phyloP scores from a whole-genome alignment of 768 basidiomycete species.

The Tulasnella sp. region DNA sequence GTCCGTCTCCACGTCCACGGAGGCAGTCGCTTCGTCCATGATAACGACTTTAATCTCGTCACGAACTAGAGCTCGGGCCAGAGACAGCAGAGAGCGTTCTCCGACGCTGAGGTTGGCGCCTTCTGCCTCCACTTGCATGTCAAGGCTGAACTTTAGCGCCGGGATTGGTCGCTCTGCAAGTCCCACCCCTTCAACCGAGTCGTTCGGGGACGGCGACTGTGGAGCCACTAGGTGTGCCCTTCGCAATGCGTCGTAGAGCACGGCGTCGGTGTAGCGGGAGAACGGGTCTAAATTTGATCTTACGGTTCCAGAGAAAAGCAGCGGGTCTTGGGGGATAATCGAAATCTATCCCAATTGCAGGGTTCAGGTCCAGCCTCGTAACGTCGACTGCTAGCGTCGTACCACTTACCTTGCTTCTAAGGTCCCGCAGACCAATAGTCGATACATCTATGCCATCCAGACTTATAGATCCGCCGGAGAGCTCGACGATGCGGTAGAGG shows the following conservation, averaged over 20 bases:
- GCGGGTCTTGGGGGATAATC: slow-evolving; percentile 24
- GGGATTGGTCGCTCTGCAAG: not conserved
- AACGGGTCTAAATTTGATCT: slow-evolving; percentile 27
- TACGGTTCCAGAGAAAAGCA: slow-evolving; percentile 24
- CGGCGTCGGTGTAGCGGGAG: slow-evolving; percentile 25
- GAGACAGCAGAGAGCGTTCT: slow-evolving; percentile 21
- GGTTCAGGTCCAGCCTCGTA: not conserved
- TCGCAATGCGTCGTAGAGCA: slow-evolving; percentile 31
- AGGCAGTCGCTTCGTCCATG: slow-evolving; percentile 20
- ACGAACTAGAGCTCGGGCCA: slow-evolving; percentile 23
- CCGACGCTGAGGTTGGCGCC: slow-evolving; percentile 29
- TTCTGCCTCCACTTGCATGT: slow-evolving; percentile 32
- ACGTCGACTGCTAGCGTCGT: not conserved
- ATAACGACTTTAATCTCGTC: slow-evolving; percentile 26
- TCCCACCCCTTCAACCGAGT: not conserved
- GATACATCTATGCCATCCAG: slow-evolving; percentile 33
- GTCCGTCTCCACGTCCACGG: slow-evolving; percentile 22
- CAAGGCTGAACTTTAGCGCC: slow-evolving; percentile 27
- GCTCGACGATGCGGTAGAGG: slow-evolving; percentile 30
- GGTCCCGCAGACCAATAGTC: slow-evolving; percentile 28
- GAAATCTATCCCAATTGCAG: slow-evolving; percentile 12
- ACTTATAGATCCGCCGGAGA: slow-evolving; percentile 28
- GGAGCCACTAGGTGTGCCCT: slow-evolving; percentile 27
- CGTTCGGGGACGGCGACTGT: not conserved
- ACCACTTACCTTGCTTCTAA: slow-evolving; percentile 16